Percentiles rank a stretch among this genome's conserved stretches.
Evolutionary conservation across 768 basidiomycete genomes (phyloP).

Genomic region (Russula sp.): DNA sequence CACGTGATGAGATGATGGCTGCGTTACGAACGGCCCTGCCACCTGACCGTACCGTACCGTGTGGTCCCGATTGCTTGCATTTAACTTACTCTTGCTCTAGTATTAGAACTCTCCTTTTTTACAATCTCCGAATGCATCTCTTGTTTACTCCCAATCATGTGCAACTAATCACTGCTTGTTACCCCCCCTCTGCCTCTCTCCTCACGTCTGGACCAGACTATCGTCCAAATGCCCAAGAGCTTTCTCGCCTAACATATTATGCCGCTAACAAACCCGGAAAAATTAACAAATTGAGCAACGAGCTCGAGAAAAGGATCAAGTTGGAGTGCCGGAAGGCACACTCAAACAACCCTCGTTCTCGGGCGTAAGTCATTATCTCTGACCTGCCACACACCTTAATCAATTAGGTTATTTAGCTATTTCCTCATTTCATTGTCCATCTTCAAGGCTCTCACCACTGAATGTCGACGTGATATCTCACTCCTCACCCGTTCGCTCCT

Average conservation of each 20-base stretch:
- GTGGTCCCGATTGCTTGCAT: too few species aligned
- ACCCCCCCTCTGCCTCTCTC: conserved; percentile 72
- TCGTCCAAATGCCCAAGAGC: conserved; percentile 76
- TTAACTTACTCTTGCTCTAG: conserved; percentile 14
- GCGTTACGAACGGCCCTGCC: not conserved
- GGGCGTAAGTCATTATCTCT: conserved; percentile 55
- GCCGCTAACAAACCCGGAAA: conserved; percentile 80
- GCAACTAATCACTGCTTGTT: conserved; percentile 78
- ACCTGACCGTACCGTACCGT: too few species aligned
- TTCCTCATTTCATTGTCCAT: conserved; percentile 82
- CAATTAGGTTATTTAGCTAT: conserved; percentile 38
- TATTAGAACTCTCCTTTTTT: conserved; percentile 11
- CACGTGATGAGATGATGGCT: conserved; percentile 18
- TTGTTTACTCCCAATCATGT: conserved; percentile 81
- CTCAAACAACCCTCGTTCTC: conserved; percentile 66
- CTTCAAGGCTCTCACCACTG: conserved; percentile 72
- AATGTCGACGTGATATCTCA: conserved; percentile 80
- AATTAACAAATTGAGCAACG: conserved; percentile 65
- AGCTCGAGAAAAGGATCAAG: conserved; percentile 69
- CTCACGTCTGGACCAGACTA: conserved; percentile 71
- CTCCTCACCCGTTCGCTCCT: conserved; percentile 68
- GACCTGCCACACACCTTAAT: conserved; percentile 1
- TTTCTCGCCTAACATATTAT: conserved; percentile 82
- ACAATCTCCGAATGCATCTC: conserved; percentile 48
- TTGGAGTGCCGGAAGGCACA: conserved; percentile 61